Conservation (phyloP, 305 asterid genomes). For the Solanum hybrid region DNA sequence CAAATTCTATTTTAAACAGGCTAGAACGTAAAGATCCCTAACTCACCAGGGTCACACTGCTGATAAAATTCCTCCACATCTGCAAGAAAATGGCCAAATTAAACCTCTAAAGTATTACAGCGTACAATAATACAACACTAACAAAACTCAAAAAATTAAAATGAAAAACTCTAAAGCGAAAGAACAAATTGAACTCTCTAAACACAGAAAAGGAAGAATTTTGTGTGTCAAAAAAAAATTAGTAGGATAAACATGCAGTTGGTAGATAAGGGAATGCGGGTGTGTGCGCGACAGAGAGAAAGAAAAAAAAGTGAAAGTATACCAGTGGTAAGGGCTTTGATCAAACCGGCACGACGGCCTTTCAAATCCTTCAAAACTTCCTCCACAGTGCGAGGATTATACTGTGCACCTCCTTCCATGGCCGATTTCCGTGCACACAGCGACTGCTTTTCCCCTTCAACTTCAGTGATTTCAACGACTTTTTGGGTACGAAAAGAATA, state of each 20-base stretch:
- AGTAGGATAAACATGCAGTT: background rate
- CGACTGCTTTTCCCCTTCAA: background rate
- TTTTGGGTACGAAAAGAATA: background rate
- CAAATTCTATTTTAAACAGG: background rate
- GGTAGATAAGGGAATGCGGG: background rate
- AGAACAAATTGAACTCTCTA: background rate
- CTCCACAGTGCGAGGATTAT: conserved; percentile 26
- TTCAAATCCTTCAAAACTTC: conserved; percentile 28
- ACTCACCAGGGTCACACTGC: conserved; percentile 19
- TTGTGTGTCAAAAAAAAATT: background rate
- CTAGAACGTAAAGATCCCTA: background rate
- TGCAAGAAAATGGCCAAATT: conserved; percentile 1
- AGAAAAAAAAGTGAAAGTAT: background rate
- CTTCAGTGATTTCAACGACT: background rate
- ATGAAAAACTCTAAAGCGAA: background rate
- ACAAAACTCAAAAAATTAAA: background rate
- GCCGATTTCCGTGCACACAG: background rate
- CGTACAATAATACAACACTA: background rate
- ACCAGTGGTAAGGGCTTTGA: conserved; percentile 34
- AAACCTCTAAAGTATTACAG: background rate
- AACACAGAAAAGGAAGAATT: background rate
- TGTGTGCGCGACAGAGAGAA: background rate
- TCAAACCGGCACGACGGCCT: conserved; percentile 28
- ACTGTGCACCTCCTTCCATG: conserved; percentile 21
- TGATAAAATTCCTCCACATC: conserved; percentile 20